phyloP scores from a whole-genome alignment of 2,329 filamentous ascomycete species.

The Fusarium albidum region DNA sequence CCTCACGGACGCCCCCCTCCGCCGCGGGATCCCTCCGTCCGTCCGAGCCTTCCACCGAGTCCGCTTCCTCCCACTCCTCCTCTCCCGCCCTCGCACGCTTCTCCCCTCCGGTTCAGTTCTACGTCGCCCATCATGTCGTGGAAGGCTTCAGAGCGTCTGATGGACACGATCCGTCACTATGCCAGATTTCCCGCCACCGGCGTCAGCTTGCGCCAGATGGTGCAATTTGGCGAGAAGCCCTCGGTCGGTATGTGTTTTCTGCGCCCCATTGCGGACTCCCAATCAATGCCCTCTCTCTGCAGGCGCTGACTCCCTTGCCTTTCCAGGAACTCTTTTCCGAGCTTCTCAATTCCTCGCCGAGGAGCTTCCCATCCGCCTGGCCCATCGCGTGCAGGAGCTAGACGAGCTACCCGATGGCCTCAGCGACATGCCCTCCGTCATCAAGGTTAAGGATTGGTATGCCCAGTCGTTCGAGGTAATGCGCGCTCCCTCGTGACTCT shows the following conservation, averaged over 20 bases:
- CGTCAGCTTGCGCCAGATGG: slow-evolving; percentile 97
- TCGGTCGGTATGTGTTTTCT: slow-evolving; percentile 84
- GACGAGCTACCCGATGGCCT: slow-evolving; percentile 92
- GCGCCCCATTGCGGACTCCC: slow-evolving; percentile 91
- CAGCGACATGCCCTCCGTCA: slow-evolving; percentile 97
- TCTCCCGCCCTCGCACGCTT: slow-evolving; percentile 12
- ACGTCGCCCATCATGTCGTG: slow-evolving; percentile 75
- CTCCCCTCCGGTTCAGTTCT: slow-evolving; percentile 15
- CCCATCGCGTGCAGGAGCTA: slow-evolving; percentile 95
- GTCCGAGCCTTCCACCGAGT: slow-evolving; percentile 38
- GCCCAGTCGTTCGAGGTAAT: slow-evolving; percentile 97
- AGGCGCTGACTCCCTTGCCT: slow-evolving; percentile 12
- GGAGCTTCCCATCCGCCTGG: slow-evolving; percentile 94
- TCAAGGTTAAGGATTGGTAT: slow-evolving; percentile 97
- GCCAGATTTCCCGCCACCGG: slow-evolving; percentile 96
- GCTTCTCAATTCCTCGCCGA: slow-evolving; percentile 98
- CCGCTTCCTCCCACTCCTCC: slow-evolving; percentile 20
- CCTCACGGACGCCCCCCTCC: slow-evolving; percentile 33
- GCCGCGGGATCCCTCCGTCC: slow-evolving; percentile 37
- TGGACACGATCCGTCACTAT: slow-evolving; percentile 98
- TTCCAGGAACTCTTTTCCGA: slow-evolving; percentile 87
- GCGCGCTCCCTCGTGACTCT: slow-evolving; percentile 7
- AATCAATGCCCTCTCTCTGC: slow-evolving; percentile 68
- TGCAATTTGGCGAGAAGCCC: slow-evolving; percentile 95
- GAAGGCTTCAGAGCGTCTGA: slow-evolving; percentile 88